Evolutionary conservation across 2,329 filamentous ascomycete species (phyloP), one percentile per base, ranked within the genome.

Genomic region (Neonectria neomacrospora): DNA sequence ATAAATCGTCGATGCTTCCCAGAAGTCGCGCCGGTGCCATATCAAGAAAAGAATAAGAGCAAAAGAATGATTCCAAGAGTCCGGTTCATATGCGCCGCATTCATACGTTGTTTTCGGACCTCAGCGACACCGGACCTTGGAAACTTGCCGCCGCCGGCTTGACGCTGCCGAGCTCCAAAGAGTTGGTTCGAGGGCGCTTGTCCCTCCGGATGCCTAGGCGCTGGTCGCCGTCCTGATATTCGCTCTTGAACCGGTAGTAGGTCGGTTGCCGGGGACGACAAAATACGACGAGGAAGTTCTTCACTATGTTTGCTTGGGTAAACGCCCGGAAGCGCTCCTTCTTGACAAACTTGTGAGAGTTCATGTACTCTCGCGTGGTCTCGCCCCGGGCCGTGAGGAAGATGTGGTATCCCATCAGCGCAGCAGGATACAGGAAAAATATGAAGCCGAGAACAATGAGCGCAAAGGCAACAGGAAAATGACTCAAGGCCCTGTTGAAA

Each of bases 331-430:
- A 96, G 12, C 96, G 89, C 76, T 99, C 95, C 71, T 91, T 91
- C 80, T 96, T 96, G 67, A 91, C 82, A 76, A 99, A 98, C 78
- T 98, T 98, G 79, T 97, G 93, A 5, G 92, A 94, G 79, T 97
- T 97, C 68, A 99, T 88, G 77, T 97, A 97, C 79, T 99, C 96
- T 70, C 96, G 86, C 1, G 96, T 99, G 0, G 95, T 99, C 82
- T 99, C 95, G 52, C 95, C 96, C 32, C 95, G 86, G 7, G 89
- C 91, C 81, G 96, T 93, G 45, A 99, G 85, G 80, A 97, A 97
- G 50, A 98, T 76, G 79, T 99, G 96, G 77, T 99, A 99, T 22
- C 87, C 86, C 82, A 90, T 92, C 6, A 99, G 82, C 45, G 93
- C 92, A 42, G 90, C 87, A 1, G 95, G 95, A 77, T 99, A 99